Evolutionary conservation across 1,284 basidiomycete species (phyloP).

Genomic region (Ceratobasidium sp.): DNA sequence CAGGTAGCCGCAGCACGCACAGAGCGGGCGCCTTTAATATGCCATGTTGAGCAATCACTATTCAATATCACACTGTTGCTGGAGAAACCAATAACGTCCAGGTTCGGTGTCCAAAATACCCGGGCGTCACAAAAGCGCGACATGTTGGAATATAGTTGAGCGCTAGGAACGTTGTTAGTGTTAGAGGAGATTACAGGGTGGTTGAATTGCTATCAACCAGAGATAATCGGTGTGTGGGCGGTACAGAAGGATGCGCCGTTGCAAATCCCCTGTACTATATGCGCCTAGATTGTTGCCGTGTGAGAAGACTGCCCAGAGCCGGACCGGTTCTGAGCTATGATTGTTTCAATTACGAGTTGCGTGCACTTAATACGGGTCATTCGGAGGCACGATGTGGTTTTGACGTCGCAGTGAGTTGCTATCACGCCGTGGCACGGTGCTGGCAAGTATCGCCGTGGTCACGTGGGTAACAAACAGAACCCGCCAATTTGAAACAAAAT

Average conservation of each 20-base stretch:
- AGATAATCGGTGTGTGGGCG: no score
- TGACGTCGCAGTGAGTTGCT: not conserved
- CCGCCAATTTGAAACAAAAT: slow-evolving; percentile 37
- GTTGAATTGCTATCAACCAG: no score
- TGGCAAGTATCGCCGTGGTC: not conserved
- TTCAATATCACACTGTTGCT: not conserved
- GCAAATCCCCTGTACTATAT: no score
- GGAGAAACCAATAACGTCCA: no score
- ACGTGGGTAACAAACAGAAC: slow-evolving; percentile 9
- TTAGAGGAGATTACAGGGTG: no score
- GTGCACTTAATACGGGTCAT: not conserved
- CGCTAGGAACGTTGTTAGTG: no score
- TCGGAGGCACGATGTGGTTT: not conserved
- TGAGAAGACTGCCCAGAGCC: no score
- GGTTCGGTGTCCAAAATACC: no score
- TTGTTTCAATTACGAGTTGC: not conserved
- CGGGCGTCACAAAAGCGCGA: no score
- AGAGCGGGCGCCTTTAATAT: not conserved
- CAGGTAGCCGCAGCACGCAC: not conserved
- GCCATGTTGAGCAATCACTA: not conserved
- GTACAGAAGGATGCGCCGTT: no score
- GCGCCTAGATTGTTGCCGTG: no score
- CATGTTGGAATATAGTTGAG: no score
- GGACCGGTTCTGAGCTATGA: not conserved
- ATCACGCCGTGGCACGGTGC: not conserved